Evolutionary conservation across 176 grass and related monocot genomes (phyloP), one percentile per base, ranked within the genome.

Genomic region (Juncus inflexus): DNA sequence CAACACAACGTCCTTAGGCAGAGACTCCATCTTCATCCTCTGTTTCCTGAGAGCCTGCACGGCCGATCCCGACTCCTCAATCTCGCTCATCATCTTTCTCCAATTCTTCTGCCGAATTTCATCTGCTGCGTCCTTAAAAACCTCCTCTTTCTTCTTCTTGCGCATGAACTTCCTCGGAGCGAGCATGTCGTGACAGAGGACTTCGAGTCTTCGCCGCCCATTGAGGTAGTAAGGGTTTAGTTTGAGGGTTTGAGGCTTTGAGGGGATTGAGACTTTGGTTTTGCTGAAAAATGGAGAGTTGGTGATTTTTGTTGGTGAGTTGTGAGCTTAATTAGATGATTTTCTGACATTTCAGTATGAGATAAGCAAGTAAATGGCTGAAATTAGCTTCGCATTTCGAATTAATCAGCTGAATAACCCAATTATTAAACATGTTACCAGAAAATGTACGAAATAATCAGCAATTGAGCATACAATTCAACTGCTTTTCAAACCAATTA

Each of bases 21-120:
- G 66, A 39, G 74, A 42, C 37, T 74, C 80, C 38, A 62, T 65
- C 8, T 73, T 77, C 3, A 50, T 55, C 15, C 77, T 79, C 50
- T 89, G 87, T 43, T 77, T 80, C 66, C 79, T 91, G 3, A 97
- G 74, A 80, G 87, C 52, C 40, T 83, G 66, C 0, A 86, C 79
- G 4, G 80, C 92, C 0, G 87, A 97, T 47, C 87, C 87, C 2
- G 75, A 74, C 40, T 81, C 62, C 61, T 89, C 84, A 58, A 97
- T 97, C 45, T 97, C 87, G 12, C 4, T 81, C 92, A 97, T 97
- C 82, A 97, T 82, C 42, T 16, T 84, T 70, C 84, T 83, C 92
- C 92, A 97, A 64, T 61, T 89, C 75, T 83, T 91, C 75, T 97
- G 87, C 28, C 76, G 53, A 2, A 83, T 57, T 78, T 88, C 87